Conservation (phyloP, 345 rosid species). For the Xanthoceras sorbifolium region DNA sequence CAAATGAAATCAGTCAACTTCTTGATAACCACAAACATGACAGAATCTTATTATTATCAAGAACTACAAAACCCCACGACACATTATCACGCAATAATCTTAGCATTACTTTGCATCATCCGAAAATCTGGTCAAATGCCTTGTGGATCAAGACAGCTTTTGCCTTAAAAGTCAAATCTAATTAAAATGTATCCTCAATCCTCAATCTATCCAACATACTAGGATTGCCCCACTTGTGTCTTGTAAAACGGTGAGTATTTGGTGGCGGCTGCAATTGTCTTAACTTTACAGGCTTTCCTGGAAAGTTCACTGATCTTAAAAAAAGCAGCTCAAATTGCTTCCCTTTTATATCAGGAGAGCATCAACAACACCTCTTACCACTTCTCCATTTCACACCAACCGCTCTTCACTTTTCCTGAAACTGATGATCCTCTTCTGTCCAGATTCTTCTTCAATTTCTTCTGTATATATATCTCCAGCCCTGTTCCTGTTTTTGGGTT, state of each 20-base stretch:
- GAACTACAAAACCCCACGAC: background rate
- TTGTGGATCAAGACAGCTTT: constrained; percentile 6
- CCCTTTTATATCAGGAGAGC: background rate
- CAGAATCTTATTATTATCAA: too few species aligned
- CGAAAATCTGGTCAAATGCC: constrained; percentile 7
- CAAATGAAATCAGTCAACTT: background rate
- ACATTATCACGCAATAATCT: background rate
- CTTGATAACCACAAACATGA: background rate
- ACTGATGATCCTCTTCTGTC: too few species aligned
- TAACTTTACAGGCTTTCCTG: background rate
- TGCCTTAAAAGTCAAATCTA: background rate
- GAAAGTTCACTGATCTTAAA: constrained; percentile 2
- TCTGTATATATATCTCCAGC: too few species aligned
- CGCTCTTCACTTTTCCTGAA: too few species aligned
- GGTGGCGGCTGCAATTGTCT: constrained; percentile 17
- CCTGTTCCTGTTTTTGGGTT: too few species aligned
- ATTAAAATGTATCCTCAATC: too few species aligned
- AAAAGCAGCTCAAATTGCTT: background rate
- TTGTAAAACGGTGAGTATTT: background rate
- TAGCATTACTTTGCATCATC: background rate
- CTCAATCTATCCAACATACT: too few species aligned
- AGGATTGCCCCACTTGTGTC: background rate
- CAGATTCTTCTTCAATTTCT: too few species aligned
- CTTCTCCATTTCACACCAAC: background rate
- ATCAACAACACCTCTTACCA: background rate